Evolutionary conservation across 2,329 filamentous ascomycete genomes (phyloP).

Genomic region (Ophiostoma piceae): DNA sequence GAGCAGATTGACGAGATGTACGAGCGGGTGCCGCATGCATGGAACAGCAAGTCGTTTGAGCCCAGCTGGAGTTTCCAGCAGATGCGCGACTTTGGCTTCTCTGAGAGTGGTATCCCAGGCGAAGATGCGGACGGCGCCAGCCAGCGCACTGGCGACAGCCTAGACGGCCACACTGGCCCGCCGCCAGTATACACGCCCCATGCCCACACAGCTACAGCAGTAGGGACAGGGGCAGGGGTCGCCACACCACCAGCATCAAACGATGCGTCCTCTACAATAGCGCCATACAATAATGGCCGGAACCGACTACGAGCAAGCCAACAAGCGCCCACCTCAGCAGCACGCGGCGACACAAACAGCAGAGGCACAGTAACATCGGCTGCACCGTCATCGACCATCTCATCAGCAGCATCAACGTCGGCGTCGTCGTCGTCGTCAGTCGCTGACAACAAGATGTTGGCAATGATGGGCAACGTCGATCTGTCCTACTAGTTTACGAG

Average conservation of each 20-base stretch:
- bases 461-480: constrained; percentile 29
- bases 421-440: constrained; percentile 21
- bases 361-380: background rate
- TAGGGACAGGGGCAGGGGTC: background rate
- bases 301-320: constrained; percentile 4
- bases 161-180: background rate
- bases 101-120: constrained; percentile 50
- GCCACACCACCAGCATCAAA: background rate
- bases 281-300: constrained; percentile 17
- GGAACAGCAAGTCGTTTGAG: constrained; percentile 63
- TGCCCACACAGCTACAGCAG: background rate
- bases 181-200: constrained; percentile 15
- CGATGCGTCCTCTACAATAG: background rate
- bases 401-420: constrained; percentile 20
- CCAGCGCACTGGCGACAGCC: background rate
- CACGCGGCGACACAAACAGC: background rate
- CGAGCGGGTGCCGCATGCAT: constrained; percentile 63
- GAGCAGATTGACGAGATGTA: constrained; percentile 79
- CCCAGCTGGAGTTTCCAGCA: constrained; percentile 67
- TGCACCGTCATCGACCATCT: constrained; percentile 7
- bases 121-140: constrained; percentile 31
- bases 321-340: constrained; percentile 2
- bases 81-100: constrained; percentile 57
- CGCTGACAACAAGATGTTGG: constrained; percentile 26
- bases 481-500: constrained; percentile 26